phyloP scores from a whole-genome alignment of 2,329 filamentous ascomycete species.

The Penicillium sp. region DNA sequence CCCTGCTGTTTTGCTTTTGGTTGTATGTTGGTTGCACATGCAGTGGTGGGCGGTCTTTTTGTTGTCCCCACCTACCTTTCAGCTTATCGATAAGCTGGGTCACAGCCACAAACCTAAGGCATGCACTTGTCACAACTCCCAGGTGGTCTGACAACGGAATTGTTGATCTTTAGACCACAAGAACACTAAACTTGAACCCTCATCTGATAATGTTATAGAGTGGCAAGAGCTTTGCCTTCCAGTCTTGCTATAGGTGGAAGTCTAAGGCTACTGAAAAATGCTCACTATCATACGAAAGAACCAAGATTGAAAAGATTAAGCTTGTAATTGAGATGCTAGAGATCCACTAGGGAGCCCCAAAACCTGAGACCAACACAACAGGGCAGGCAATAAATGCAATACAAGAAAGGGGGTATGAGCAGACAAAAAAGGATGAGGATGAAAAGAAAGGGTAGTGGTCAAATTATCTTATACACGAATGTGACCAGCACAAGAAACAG shows the following conservation, averaged over 20 bases:
- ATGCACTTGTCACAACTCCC: neutral
- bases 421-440: conserved; percentile 27
- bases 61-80: neutral
- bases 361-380: conserved; percentile 28
- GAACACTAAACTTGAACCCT: neutral
- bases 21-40: neutral
- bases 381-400: conserved; percentile 32
- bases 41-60: neutral
- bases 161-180: neutral
- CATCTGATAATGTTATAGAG: neutral
- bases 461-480: conserved; percentile 44
- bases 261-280: neutral
- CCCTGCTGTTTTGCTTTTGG: neutral
- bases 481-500: conserved; percentile 44
- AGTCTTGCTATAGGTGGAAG: neutral
- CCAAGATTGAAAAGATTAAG: conserved; percentile 7
- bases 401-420: conserved; percentile 40
- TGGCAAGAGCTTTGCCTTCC: neutral
- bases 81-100: conserved; percentile 3
- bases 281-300: neutral
- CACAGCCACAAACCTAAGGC: neutral
- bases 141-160: neutral
- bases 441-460: conserved; percentile 12
- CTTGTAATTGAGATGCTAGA: conserved; percentile 24
- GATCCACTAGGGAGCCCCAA: conserved; percentile 21